These are phyloP conservation scores for rapeseed (Brassica napus) DNA, from an alignment of 345 rosid genomes.

Conservation along the genomic window DNA sequence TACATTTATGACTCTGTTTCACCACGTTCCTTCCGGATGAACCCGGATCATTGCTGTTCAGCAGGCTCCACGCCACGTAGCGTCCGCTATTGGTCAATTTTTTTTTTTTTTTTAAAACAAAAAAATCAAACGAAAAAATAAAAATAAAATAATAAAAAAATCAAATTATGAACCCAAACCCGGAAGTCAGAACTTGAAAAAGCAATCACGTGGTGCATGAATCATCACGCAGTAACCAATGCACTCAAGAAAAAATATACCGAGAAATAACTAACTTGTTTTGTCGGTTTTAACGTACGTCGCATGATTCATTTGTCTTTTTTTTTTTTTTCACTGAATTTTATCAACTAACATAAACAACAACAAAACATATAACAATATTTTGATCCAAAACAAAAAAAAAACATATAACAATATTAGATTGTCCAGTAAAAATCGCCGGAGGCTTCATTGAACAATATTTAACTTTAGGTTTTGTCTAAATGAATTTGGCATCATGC, in stretches of 20 bases:
- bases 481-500: no score
- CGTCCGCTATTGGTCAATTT: no score
- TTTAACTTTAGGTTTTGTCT: background rate
- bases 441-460: background rate
- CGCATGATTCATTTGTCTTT: background rate
- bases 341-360: background rate
- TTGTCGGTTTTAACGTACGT: background rate
- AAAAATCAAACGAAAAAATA: no score
- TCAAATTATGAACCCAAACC: background rate
- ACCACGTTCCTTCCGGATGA: no score
- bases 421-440: background rate
- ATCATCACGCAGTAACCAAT: slow-evolving; percentile 11
- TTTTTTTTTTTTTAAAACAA: no score
- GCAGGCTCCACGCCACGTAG: no score
- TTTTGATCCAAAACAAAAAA: background rate
- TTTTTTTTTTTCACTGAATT: no score
- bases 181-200: slow-evolving; percentile 11
- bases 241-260: background rate
- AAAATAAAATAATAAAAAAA: no score
- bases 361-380: background rate
- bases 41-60: no score
- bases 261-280: background rate
- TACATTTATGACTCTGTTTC: no score
- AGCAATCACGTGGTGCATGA: slow-evolving; percentile 25
- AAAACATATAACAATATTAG: background rate